These are phyloP conservation scores for Bretziella fagacearum DNA, from an alignment of 2,329 filamentous ascomycete genomes.

Conservation along the genomic window DNA sequence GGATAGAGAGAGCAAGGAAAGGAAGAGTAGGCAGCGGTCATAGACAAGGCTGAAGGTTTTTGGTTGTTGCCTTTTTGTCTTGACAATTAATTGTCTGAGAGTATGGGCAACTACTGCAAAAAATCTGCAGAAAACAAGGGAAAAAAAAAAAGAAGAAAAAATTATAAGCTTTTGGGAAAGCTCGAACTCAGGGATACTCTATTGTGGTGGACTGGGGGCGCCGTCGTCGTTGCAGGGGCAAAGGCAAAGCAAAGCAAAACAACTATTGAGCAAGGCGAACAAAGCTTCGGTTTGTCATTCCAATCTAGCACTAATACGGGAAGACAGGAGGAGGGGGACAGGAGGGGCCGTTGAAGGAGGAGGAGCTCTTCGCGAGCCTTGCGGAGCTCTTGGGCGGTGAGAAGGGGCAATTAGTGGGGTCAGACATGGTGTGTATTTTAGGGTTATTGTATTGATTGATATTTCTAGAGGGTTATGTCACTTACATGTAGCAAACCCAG, in stretches of 20 bases:
- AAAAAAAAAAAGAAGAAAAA: conserved; percentile 2
- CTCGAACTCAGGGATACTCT: neutral
- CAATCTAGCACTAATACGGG: conserved; percentile 5
- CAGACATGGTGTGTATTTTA: neutral
- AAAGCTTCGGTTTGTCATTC: neutral
- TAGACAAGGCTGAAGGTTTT: conserved; percentile 12
- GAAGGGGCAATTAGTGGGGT: conserved; percentile 2
- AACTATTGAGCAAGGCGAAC: neutral
- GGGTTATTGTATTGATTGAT: neutral
- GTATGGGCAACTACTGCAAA: neutral
- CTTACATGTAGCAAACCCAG: no score
- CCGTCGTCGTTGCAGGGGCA: conserved; percentile 14
- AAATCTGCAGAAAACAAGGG: conserved; percentile 4
- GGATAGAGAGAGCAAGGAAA: neutral
- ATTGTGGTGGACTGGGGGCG: conserved; percentile 8
- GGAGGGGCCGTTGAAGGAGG: neutral
- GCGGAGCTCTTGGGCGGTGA: conserved; percentile 1
- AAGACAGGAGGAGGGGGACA: neutral
- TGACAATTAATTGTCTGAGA: conserved; percentile 2
- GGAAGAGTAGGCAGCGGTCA: neutral
- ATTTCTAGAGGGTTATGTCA: no score
- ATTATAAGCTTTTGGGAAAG: conserved; percentile 1
- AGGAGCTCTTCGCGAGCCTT: neutral
- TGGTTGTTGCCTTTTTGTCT: conserved; percentile 4
- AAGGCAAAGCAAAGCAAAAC: conserved; percentile 7